Evolutionary conservation across 2,329 filamentous ascomycete species (phyloP).

Genomic region (Rhinocladiella mackenziei): DNA sequence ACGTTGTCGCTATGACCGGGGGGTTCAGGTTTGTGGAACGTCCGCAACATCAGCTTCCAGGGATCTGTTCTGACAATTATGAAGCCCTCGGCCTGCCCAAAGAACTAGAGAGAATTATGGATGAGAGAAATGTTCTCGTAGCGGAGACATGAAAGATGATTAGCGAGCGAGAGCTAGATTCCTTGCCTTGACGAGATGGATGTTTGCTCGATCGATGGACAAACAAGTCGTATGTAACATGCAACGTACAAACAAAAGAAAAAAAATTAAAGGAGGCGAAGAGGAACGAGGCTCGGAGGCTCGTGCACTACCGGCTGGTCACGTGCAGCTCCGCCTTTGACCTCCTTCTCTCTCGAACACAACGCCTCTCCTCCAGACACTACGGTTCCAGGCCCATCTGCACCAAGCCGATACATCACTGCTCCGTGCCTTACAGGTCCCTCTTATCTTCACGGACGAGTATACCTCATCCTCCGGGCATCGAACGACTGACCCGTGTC

Average conservation of each 20-base stretch:
- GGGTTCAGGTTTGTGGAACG: slow-evolving; percentile 9
- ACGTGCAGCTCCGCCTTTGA: not conserved
- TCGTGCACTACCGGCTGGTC: too few relatives aligned
- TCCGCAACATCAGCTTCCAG: slow-evolving; percentile 1
- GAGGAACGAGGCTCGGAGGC: too few relatives aligned
- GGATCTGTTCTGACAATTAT: not conserved
- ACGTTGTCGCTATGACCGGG: slow-evolving; percentile 9
- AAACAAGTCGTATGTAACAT: not conserved
- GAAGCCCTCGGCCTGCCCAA: not conserved
- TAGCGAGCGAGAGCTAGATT: not conserved
- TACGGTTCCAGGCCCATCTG: slow-evolving; percentile 5
- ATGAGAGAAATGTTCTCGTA: not conserved
- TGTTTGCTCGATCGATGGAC: slow-evolving; percentile 2
- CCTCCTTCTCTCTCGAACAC: slow-evolving; percentile 9
- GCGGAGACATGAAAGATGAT: not conserved
- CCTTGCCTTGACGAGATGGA: too few relatives aligned
- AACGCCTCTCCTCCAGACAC: slow-evolving; percentile 1
- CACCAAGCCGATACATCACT: slow-evolving; percentile 6
- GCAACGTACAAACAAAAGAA: not conserved
- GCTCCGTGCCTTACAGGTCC: not conserved
- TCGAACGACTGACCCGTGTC: not conserved
- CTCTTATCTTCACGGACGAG: slow-evolving; percentile 1
- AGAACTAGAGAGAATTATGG: not conserved
- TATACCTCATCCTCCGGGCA: not conserved
- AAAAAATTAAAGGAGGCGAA: not conserved